phyloP scores from a whole-genome alignment of 495 filamentous ascomycete genomes.

The Thermochaetoides thermophila region DNA sequence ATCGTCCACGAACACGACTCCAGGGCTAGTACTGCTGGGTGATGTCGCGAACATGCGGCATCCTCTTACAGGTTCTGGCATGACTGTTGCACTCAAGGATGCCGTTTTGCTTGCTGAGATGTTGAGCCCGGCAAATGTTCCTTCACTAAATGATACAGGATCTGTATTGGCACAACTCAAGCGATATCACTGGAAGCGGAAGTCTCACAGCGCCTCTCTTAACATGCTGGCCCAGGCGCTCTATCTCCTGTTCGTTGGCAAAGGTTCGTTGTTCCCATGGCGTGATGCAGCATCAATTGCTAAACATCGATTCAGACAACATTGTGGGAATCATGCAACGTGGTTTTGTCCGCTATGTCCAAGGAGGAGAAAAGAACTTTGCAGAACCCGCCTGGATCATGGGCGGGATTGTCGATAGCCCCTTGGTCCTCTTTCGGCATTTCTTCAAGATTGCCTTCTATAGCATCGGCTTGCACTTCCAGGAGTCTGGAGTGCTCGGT shows the following conservation, averaged over 20 bases:
- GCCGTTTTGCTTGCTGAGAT: slow-evolving; percentile 1
- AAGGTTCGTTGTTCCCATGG: too few relatives aligned
- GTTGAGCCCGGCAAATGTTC: slow-evolving; percentile 1
- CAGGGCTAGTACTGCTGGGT: slow-evolving; percentile 5
- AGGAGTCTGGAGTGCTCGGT: background rate
- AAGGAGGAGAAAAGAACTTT: slow-evolving; percentile 7
- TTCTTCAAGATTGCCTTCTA: slow-evolving; percentile 7
- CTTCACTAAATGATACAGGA: background rate
- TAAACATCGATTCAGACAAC: background rate
- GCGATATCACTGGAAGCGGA: slow-evolving; percentile 7
- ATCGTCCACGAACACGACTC: slow-evolving; percentile 2
- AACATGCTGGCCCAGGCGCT: slow-evolving; percentile 10
- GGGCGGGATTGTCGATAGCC: slow-evolving; percentile 3
- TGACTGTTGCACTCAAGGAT: slow-evolving; percentile 10
- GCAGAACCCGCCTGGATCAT: slow-evolving; percentile 8
- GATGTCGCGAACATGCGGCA: slow-evolving; percentile 10
- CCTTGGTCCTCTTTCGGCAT: slow-evolving; percentile 5
- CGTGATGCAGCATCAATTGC: too few relatives aligned
- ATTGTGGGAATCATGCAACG: slow-evolving; percentile 7
- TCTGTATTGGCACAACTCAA: background rate
- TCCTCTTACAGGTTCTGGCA: slow-evolving; percentile 8
- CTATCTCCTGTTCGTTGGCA: slow-evolving; percentile 6
- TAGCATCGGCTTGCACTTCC: slow-evolving; percentile 6
- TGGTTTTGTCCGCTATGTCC: slow-evolving; percentile 7
- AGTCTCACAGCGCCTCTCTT: slow-evolving; percentile 5